A percentile compares a stretch with the other conserved stretches of the same genome.
phyloP scores from a whole-genome alignment of 345 rosid genomes.

The Lepidium aucheri region DNA sequence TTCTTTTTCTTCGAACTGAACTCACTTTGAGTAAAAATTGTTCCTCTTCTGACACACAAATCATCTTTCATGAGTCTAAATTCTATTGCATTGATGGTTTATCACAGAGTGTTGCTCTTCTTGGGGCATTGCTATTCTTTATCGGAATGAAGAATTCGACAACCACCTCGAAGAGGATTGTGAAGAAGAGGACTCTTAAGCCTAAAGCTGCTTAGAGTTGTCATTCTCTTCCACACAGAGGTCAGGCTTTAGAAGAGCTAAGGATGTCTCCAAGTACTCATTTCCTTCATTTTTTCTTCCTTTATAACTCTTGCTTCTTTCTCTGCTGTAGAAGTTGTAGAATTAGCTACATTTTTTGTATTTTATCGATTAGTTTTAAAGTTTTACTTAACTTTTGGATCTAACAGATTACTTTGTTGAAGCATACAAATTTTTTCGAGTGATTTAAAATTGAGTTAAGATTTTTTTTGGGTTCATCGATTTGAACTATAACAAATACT shows the following conservation, averaged over 20 bases:
- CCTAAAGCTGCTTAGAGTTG: slow-evolving; percentile 40
- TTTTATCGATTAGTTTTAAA: background rate
- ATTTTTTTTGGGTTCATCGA: background rate
- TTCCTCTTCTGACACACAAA: background rate
- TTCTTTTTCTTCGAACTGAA: background rate
- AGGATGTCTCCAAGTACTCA: background rate
- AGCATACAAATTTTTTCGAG: background rate
- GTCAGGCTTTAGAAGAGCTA: slow-evolving; percentile 14
- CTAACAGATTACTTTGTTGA: background rate
- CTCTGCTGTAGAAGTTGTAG: slow-evolving; percentile 1
- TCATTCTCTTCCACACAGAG: background rate
- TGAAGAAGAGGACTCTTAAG: slow-evolving; percentile 56
- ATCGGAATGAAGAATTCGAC: slow-evolving; percentile 67
- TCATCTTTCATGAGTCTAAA: background rate
- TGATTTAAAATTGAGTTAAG: background rate
- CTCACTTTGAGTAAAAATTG: background rate
- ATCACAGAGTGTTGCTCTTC: slow-evolving; percentile 67
- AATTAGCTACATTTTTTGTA: slow-evolving; percentile 1
- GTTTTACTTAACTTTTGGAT: background rate
- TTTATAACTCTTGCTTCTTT: background rate
- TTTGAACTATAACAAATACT: no score
- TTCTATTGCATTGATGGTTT: background rate
- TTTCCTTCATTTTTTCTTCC: background rate
- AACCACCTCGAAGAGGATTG: slow-evolving; percentile 28
- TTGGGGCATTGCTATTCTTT: slow-evolving; percentile 79